Conservation (phyloP, 2,329 filamentous ascomycete species). For the Xylaria sp. region DNA sequence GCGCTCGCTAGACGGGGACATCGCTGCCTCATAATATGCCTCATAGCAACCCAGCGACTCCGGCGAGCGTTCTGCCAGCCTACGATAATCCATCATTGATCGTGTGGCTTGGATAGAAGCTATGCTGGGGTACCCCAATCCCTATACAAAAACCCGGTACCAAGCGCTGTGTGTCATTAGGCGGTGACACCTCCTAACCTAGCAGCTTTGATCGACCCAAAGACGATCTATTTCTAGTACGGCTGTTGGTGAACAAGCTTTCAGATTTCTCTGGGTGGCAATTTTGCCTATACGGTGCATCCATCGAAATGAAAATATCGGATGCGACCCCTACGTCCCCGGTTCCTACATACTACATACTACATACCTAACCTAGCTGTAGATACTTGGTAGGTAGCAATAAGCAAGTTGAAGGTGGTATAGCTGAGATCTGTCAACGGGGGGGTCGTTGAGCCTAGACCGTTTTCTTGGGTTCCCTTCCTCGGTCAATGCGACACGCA, state of each 20-base stretch:
- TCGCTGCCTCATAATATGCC: constrained; percentile 8
- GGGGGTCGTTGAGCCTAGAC: constrained; percentile 32
- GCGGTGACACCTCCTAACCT: constrained; percentile 16
- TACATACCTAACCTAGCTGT: constrained; percentile 18
- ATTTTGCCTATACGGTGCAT: constrained; percentile 34
- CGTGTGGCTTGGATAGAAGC: constrained; percentile 14
- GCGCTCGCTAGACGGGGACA: constrained; percentile 6
- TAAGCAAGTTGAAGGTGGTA: constrained; percentile 11
- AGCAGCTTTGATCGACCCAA: constrained; percentile 26
- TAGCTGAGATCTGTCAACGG: constrained; percentile 35
- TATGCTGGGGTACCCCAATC: not conserved
- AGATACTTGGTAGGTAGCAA: constrained; percentile 5
- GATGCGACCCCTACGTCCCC: constrained; percentile 31
- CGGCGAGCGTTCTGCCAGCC: constrained; percentile 1
- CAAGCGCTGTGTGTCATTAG: constrained; percentile 14
- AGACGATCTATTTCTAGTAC: constrained; percentile 12
- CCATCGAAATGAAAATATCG: constrained; percentile 32
- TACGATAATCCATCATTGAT: not conserved
- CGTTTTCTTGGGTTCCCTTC: constrained; percentile 21
- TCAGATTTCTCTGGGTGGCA: constrained; percentile 31
- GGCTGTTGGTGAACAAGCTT: constrained; percentile 35
- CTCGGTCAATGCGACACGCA: constrained; percentile 26
- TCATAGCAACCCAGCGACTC: not conserved
- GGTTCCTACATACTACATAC: constrained; percentile 30
- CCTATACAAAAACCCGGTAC: constrained; percentile 2